These are phyloP conservation scores for Canariomyces notabilis DNA, from an alignment of 2,329 filamentous ascomycete genomes.

Conservation along the genomic window DNA sequence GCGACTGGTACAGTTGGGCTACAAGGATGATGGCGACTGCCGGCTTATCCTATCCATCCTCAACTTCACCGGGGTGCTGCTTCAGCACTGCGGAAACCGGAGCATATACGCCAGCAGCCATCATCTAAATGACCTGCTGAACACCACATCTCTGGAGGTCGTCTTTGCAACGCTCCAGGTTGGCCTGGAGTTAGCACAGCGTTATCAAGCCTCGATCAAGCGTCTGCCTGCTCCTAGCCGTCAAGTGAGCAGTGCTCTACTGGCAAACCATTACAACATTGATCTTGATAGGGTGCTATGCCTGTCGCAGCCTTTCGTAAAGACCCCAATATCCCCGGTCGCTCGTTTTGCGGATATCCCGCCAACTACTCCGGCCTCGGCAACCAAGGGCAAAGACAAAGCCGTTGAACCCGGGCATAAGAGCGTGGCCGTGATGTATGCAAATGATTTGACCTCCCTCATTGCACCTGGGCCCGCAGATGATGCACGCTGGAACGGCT, in stretches of 20 bases:
- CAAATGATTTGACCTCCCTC: constrained; percentile 78
- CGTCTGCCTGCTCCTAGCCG: constrained; percentile 61
- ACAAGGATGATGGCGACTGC: constrained; percentile 70
- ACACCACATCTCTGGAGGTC: constrained; percentile 76
- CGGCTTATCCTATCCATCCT: constrained; percentile 75
- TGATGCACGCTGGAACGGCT: constrained; percentile 62
- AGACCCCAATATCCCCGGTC: constrained; percentile 51
- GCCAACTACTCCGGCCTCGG: constrained; percentile 51
- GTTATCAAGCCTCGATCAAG: constrained; percentile 86
- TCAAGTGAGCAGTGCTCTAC: constrained; percentile 64
- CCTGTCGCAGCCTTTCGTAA: constrained; percentile 76
- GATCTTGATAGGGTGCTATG: constrained; percentile 77
- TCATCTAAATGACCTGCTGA: constrained; percentile 81
- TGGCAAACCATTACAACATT: constrained; percentile 81
- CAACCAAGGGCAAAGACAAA: constrained; percentile 73
- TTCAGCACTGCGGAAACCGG: constrained; percentile 94
- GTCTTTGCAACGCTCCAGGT: constrained; percentile 75
- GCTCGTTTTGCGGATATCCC: constrained; percentile 44
- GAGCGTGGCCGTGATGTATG: constrained; percentile 58
- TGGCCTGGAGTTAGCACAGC: constrained; percentile 79
- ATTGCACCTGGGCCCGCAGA: constrained; percentile 51
- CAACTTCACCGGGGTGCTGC: constrained; percentile 76
- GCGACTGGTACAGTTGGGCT: constrained; percentile 55
- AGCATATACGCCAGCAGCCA: constrained; percentile 94
- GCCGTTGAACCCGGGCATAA: constrained; percentile 36